Percentiles rank a stretch among this genome's conserved stretches.
Conservation (phyloP, 2,329 filamentous ascomycete genomes). For the Colletotrichum tofieldiae region DNA sequence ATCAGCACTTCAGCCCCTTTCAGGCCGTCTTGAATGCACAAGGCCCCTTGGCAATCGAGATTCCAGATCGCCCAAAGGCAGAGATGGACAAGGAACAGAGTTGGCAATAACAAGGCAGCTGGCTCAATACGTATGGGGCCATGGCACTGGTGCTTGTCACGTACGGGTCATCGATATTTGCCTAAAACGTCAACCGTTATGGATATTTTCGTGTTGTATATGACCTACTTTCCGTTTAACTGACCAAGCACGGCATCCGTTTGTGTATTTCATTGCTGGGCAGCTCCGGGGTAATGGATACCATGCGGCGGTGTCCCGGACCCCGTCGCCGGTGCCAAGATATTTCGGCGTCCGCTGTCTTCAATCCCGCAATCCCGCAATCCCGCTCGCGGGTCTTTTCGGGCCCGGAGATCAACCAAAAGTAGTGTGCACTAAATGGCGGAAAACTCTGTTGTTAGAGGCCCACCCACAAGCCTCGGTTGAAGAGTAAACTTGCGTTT, state of each 20-base stretch:
- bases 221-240: background rate
- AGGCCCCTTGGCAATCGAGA: conserved; percentile 21
- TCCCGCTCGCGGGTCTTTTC: conserved; percentile 18
- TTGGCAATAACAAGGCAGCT: conserved; percentile 28
- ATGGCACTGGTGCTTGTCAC: background rate
- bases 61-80: conserved; percentile 14
- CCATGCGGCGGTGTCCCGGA: background rate
- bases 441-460: conserved; percentile 10
- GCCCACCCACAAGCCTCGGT: conserved; percentile 22
- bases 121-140: conserved; percentile 13
- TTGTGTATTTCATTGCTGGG: background rate
- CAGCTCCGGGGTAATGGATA: conserved; percentile 22
- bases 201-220: background rate
- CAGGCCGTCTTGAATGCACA: conserved; percentile 3
- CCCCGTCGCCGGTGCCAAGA: conserved; percentile 26
- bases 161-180: background rate
- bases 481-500: background rate
- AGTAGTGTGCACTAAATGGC: background rate
- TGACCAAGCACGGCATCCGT: background rate
- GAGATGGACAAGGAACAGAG: conserved; percentile 4
- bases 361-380: conserved; percentile 25
- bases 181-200: conserved; percentile 8
- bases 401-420: background rate
- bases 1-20: conserved; percentile 23
- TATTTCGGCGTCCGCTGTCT: conserved; percentile 10